phyloP scores from a whole-genome alignment of 169 alveolate species.

The Haemoproteus tartakovskyi region DNA sequence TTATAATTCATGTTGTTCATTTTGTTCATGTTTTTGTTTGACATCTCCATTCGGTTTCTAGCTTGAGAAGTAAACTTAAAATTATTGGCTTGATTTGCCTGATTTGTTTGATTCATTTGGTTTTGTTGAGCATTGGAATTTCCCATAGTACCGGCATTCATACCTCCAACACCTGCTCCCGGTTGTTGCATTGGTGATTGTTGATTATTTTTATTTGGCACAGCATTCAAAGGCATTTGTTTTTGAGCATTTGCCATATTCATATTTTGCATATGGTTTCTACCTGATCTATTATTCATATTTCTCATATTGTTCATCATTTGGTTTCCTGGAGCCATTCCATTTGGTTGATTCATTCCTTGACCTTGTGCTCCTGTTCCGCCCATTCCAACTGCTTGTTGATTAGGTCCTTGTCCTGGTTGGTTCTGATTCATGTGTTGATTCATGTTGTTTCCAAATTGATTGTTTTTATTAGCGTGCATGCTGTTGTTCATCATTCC shows the following conservation, averaged over 20 bases:
- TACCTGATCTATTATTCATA: slow-evolving; percentile 23
- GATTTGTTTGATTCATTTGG: slow-evolving; percentile 28
- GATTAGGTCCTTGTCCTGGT: no score
- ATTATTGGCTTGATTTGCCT: slow-evolving; percentile 17
- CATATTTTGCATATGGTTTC: slow-evolving; percentile 35
- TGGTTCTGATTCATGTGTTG: slow-evolving; percentile 20
- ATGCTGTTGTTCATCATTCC: slow-evolving; percentile 28
- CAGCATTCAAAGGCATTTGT: slow-evolving; percentile 42
- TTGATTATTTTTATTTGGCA: slow-evolving; percentile 18
- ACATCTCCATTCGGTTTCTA: slow-evolving; percentile 74
- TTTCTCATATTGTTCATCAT: slow-evolving; percentile 45
- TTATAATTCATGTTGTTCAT: slow-evolving; percentile 29
- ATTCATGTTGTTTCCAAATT: slow-evolving; percentile 3
- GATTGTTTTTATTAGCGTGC: no score
- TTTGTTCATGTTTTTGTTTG: slow-evolving; percentile 50
- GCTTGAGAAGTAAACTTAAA: slow-evolving; percentile 83
- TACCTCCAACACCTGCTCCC: no score
- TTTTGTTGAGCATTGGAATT: no score
- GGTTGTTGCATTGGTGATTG: neutral
- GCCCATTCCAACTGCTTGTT: no score
- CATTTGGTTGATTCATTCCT: slow-evolving; percentile 29
- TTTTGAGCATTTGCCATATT: slow-evolving; percentile 27
- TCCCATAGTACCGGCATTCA: no score
- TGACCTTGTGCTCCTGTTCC: no score
- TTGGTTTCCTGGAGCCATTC: no score